A percentile compares a stretch with the other conserved stretches of the same genome.
These are phyloP conservation scores for Fusarium bactridioides DNA, from an alignment of 2,329 filamentous ascomycete species.

Conservation along the genomic window DNA sequence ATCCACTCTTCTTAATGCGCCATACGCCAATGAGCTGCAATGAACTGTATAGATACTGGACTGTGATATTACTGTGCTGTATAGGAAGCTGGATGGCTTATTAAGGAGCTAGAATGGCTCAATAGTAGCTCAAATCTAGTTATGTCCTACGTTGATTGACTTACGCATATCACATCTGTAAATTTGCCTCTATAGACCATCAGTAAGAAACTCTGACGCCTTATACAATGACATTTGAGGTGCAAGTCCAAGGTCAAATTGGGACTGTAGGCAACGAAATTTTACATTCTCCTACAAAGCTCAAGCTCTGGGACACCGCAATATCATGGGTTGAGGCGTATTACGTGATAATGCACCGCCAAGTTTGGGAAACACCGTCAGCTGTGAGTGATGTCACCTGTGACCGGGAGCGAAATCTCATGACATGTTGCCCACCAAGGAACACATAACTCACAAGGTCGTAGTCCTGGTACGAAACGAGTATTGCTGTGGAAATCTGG, in stretches of 20 bases:
- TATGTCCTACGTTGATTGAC: not conserved
- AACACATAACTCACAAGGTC: not conserved
- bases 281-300: not conserved
- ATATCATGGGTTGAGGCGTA: not conserved
- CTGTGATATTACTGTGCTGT: not conserved
- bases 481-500: not conserved
- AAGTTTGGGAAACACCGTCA: not conserved
- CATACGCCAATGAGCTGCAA: not conserved
- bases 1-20: not conserved
- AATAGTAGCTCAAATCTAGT: not conserved
- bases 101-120: not conserved
- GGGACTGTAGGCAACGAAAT: not conserved
- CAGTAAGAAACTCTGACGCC: not conserved
- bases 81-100: not conserved
- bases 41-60: not conserved
- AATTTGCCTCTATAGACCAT: not conserved
- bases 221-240: not conserved
- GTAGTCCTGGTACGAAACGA: not conserved
- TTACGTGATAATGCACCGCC: constrained; percentile 3
- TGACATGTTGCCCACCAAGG: not conserved
- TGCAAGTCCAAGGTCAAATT: not conserved
- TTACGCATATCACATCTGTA: not conserved
- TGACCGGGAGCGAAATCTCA: not conserved
- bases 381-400: constrained; percentile 12
- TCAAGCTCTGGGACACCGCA: not conserved